These are phyloP conservation scores for Cyclocybe cylindracea DNA, from an alignment of 768 basidiomycete genomes.

Conservation along the genomic window DNA sequence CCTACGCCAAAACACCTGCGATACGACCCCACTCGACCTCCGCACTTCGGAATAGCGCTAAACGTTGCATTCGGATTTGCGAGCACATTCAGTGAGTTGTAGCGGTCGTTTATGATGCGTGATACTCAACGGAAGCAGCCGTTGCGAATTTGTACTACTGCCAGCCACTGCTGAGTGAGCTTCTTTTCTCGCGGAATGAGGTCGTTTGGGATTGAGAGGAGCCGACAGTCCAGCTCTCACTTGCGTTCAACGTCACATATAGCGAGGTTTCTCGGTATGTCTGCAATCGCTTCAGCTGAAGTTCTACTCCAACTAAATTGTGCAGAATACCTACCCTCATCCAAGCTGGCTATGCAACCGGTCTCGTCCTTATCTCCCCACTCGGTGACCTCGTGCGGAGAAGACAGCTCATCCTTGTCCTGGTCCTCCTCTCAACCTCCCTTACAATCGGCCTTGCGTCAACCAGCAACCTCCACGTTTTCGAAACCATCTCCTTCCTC, in stretches of 20 bases:
- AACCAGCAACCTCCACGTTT: slow-evolving; percentile 56
- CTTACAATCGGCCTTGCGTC: slow-evolving; percentile 75
- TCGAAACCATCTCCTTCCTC: slow-evolving; percentile 70
- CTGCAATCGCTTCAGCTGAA: background rate
- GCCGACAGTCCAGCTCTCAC: slow-evolving; percentile 40
- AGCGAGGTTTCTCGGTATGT: slow-evolving; percentile 39
- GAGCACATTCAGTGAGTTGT: slow-evolving; percentile 53
- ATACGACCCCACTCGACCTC: slow-evolving; percentile 50
- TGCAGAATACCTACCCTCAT: slow-evolving; percentile 62
- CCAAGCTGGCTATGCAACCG: slow-evolving; percentile 74
- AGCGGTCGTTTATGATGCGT: background rate
- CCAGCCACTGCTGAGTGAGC: slow-evolving; percentile 74
- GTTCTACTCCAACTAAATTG: background rate
- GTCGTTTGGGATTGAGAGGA: background rate
- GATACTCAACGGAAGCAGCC: slow-evolving; percentile 30
- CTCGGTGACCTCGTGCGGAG: slow-evolving; percentile 82
- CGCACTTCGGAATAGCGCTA: slow-evolving; percentile 51
- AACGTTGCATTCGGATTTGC: slow-evolving; percentile 65
- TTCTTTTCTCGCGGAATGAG: background rate
- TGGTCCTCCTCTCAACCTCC: slow-evolving; percentile 52
- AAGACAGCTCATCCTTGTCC: slow-evolving; percentile 63
- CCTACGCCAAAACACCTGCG: slow-evolving; percentile 61
- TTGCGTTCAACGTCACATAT: slow-evolving; percentile 37
- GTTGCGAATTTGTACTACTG: slow-evolving; percentile 84
- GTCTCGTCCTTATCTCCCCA: slow-evolving; percentile 76